Evolutionary conservation across 257 asterid species (phyloP), one percentile per base, ranked within the genome.

Genomic region (Penstemon newberryi): DNA sequence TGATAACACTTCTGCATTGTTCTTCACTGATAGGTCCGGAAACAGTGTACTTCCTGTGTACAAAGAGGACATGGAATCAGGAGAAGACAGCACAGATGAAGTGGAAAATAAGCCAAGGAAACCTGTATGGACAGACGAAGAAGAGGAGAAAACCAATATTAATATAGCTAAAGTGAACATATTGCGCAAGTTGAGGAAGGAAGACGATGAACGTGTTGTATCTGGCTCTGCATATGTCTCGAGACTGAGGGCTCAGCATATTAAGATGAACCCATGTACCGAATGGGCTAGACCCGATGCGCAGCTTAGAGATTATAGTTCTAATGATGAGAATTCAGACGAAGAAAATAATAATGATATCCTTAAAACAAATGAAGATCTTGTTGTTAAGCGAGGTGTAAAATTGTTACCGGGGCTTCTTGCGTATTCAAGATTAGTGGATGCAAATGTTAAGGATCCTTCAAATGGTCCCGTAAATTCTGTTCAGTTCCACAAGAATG

Each of bases 201-300:
- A 73, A 78, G 96, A 85, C 75, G 87, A 77, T 4, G 97, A 94
- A 78, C 80, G 72, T 39, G 79, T 87, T 1, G 80, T 94, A 15
- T 79, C 96, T 57, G 96, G 96, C 18, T 73, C 92, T 6, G 77
- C 81, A 0, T 91, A 89, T 3, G 86, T 80, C 3, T 73, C 96
- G 25, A 84, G 99, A 75, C 77, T 91, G 81, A 89, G 99, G 71
- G 97, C 97, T 64, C 95, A 89, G 63, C 93, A 94, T 70, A 78
- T 75, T 62, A 94, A 94, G 82, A 78, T 94, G 83, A 89, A 94
- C 71, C 95, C 89, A 3, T 89, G 91, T 45, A 91, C 99, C 6
- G 96, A 87, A 12, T 94, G 97, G 99, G 95, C 97, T 7, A 74
- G 70, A 55, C 86, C 73, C 37, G 86, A 84, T 58, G 68, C 73